Conservation (phyloP, 176 grass and related monocot species). For the Panicum miliaceum region DNA sequence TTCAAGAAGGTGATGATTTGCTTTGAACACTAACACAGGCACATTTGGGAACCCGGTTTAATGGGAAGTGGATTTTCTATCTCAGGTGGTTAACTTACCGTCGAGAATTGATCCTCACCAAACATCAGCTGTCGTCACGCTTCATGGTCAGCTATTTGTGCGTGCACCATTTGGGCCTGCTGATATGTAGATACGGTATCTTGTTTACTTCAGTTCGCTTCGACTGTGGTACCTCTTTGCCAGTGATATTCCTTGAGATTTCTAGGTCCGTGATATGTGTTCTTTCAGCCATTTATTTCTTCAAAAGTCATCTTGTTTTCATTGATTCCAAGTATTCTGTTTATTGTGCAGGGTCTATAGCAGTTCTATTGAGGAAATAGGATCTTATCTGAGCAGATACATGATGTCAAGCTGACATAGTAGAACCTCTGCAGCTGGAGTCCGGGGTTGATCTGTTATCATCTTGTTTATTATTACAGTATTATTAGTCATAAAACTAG, state of each 20-base stretch:
- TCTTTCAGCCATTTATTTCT: background rate
- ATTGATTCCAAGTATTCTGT: slow-evolving; percentile 26
- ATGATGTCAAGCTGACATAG: slow-evolving; percentile 29
- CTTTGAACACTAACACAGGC: slow-evolving; percentile 8
- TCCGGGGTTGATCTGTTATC: slow-evolving; percentile 38
- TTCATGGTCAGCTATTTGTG: slow-evolving; percentile 96
- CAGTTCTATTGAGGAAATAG: slow-evolving; percentile 44
- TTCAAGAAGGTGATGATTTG: slow-evolving; percentile 76
- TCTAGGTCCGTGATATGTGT: slow-evolving; percentile 36
- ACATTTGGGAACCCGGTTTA: slow-evolving; percentile 30
- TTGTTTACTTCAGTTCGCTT: slow-evolving; percentile 40
- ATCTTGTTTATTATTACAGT: slow-evolving; percentile 34
- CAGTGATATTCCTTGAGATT: slow-evolving; percentile 38
- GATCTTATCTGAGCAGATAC: slow-evolving; percentile 49
- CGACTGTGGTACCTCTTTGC: background rate
- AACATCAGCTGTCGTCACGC: slow-evolving; percentile 94
- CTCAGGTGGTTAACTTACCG: slow-evolving; percentile 89
- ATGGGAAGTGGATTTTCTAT: slow-evolving; percentile 20
- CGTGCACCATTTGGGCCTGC: slow-evolving; percentile 87
- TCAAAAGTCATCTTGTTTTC: slow-evolving; percentile 19
- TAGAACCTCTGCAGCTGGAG: slow-evolving; percentile 28
- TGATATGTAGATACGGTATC: slow-evolving; percentile 56
- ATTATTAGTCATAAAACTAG: slow-evolving; percentile 37
- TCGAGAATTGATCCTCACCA: slow-evolving; percentile 96
- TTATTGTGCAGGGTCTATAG: slow-evolving; percentile 40